Conservation (phyloP, 768 basidiomycete species). For the Inosperma sp. region DNA sequence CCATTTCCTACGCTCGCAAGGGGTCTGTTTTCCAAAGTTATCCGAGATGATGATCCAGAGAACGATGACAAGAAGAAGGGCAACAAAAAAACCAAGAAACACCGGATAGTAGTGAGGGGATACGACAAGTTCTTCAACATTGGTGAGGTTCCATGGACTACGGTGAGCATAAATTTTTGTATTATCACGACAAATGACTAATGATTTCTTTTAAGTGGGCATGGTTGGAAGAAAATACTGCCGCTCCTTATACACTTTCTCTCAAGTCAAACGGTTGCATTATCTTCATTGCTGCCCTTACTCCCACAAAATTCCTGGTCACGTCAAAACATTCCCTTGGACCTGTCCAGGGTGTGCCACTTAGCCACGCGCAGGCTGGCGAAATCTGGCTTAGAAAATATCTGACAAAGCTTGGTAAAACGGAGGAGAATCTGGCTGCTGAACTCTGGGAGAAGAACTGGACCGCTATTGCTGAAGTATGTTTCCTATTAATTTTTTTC, state of each 20-base stretch:
- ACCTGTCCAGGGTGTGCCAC: conserved; percentile 32
- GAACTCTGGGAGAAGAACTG: conserved; percentile 75
- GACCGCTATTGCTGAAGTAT: conserved; percentile 90
- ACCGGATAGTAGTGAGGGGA: conserved; percentile 78
- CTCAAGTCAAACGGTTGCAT: conserved; percentile 97
- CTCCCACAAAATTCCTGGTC: conserved; percentile 66
- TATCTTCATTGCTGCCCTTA: conserved; percentile 88
- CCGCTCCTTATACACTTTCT: conserved; percentile 77
- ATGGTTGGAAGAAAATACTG: conserved; percentile 62
- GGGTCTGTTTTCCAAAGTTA: conserved; percentile 74
- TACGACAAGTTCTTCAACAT: conserved; percentile 99
- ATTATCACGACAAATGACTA: conserved; percentile 1
- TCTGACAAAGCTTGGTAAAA: conserved; percentile 40
- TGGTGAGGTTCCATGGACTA: conserved; percentile 92
- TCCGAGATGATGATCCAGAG: conserved; percentile 22
- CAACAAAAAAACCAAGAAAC: conserved; percentile 22
- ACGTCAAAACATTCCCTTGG: conserved; percentile 94
- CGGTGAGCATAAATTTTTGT: conserved; percentile 45
- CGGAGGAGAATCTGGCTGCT: conserved; percentile 68
- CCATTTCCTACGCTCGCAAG: conserved; percentile 95
- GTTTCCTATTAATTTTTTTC: conserved; percentile 15
- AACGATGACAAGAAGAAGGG: conserved; percentile 3
- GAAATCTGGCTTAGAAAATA: conserved; percentile 79
- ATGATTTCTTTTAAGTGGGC: conserved; percentile 57
- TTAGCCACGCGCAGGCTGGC: conserved; percentile 79